A percentile compares a stretch with the other conserved stretches of the same genome.
Evolutionary conservation across 768 basidiomycete species (phyloP).

Genomic region (Roridomyces roridus): DNA sequence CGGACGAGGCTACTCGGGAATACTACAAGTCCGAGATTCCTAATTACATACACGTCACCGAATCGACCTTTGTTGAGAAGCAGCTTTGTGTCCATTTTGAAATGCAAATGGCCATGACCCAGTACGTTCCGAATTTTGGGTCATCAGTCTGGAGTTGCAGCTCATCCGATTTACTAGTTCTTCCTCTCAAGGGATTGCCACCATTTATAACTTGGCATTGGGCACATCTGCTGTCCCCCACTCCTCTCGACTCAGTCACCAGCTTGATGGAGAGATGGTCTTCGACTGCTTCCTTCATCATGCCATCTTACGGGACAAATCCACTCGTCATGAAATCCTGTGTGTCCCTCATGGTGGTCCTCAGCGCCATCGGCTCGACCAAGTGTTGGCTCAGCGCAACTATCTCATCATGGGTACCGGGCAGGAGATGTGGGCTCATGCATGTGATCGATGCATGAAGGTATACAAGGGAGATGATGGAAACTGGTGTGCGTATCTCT

Average conservation of each 20-base stretch:
- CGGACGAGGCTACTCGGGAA: not conserved
- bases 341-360: not conserved
- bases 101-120: not conserved
- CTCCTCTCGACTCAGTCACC: not conserved
- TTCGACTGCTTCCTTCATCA: not conserved
- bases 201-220: conserved; percentile 1
- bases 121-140: no score
- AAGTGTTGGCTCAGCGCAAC: conserved; percentile 2
- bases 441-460: conserved; percentile 13
- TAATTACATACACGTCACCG: not conserved
- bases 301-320: not conserved
- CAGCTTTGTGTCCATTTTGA: not conserved
- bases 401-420: conserved; percentile 11
- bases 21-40: not conserved
- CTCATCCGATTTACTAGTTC: no score
- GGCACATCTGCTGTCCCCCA: not conserved
- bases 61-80: not conserved
- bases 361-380: conserved; percentile 1
- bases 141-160: no score
- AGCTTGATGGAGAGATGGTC: not conserved
- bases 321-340: not conserved
- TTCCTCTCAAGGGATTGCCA: conserved; percentile 1
- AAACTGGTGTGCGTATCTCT: conserved; percentile 1
- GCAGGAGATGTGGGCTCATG: conserved; percentile 17
- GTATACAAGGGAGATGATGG: conserved; percentile 3